Evolutionary conservation across 148 eudicot species (phyloP).

Genomic region (Chenopodium suecicum): DNA sequence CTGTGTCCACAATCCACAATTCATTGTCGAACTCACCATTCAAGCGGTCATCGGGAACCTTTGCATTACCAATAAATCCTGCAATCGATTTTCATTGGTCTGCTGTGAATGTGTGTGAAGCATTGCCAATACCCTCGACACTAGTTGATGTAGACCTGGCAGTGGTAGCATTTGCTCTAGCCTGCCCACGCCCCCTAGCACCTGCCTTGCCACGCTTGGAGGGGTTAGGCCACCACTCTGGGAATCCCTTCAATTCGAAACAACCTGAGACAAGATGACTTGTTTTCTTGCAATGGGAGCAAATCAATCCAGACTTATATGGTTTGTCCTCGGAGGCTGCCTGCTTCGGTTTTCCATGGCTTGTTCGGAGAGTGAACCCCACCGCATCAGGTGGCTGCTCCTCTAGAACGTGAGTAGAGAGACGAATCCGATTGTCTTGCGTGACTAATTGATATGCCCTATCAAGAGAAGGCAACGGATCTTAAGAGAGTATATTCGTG

Average conservation of each 20-base stretch:
- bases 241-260: not conserved
- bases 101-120: not conserved
- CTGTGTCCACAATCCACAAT: not conserved
- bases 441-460: not conserved
- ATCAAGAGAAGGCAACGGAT: not conserved
- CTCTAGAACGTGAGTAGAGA: not conserved
- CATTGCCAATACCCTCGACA: accelerated
- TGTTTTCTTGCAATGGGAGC: too few species aligned
- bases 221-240: not conserved
- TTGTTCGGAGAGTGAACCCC: not conserved
- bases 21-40: not conserved
- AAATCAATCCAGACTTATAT: not conserved
- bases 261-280: not conserved
- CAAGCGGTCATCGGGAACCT: not conserved
- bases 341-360: not conserved
- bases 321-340: not conserved
- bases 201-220: not conserved
- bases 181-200: not conserved
- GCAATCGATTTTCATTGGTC: not conserved
- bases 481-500: not conserved
- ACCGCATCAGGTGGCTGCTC: not conserved
- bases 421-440: not conserved
- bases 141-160: not conserved
- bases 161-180: not conserved
- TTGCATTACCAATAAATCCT: not conserved